Percentiles rank a stretch among this genome's conserved stretches.
Evolutionary conservation across 345 rosid species (phyloP).

Genomic region (Raphanus raphanistrum): DNA sequence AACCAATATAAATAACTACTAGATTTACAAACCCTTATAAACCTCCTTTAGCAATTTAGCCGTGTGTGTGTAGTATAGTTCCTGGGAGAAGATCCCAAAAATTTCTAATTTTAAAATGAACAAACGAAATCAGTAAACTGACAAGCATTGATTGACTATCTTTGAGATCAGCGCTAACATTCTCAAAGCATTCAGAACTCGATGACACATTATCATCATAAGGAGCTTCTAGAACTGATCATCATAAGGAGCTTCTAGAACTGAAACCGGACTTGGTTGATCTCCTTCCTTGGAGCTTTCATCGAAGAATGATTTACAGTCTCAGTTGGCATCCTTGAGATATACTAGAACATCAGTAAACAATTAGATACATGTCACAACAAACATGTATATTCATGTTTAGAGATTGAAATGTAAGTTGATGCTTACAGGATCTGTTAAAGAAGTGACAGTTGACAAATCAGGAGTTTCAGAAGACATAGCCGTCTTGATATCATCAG

Average conservation of each 20-base stretch:
- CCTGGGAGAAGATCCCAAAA: no score
- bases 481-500: conserved; percentile 39
- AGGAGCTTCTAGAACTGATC: no score
- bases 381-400: background rate
- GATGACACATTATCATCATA: conserved; percentile 65
- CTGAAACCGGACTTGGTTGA: conserved; percentile 95
- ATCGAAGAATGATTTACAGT: conserved; percentile 39
- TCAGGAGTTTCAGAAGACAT: conserved; percentile 40
- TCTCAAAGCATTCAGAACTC: conserved; percentile 91
- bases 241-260: no score
- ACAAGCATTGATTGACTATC: conserved; percentile 44
- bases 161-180: conserved; percentile 85
- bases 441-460: conserved; percentile 40
- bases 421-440: conserved; percentile 40
- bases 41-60: no score
- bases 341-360: conserved; percentile 53
- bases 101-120: background rate
- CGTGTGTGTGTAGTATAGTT: no score
- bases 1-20: no score
- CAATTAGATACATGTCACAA: background rate
- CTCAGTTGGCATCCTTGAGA: conserved; percentile 42
- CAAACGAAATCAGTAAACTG: background rate
- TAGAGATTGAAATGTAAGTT: conserved; percentile 5
- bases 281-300: conserved; percentile 73
- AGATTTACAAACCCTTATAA: no score